Evolutionary conservation across 192 early-diverging fungal species (phyloP), one percentile per base, ranked within the genome.

Genomic region (Pecoramyces ruminantium): DNA sequence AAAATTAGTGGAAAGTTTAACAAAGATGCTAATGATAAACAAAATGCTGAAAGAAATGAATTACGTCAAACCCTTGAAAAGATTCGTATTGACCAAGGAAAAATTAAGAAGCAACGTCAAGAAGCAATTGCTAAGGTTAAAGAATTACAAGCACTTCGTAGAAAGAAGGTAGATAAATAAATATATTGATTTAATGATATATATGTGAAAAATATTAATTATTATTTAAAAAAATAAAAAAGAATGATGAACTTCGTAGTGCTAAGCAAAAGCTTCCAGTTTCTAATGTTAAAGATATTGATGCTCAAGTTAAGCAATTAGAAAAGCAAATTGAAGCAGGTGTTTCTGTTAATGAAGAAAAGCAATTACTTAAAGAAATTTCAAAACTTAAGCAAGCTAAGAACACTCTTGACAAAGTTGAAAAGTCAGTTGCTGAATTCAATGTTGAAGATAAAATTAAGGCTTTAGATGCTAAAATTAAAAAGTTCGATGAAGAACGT

Each of bases 301-400:
- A 96, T 58, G 84, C 39, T 51, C 15, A 30, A 83, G 78, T 78
- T 67, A 94, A 90, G 80, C 88, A 92, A 79, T 84, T 92, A 82
- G 94, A 97, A 84, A 88, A 86, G 81, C 88, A 93, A 84, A 90
- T 96, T 80, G 92, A 94, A 77, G 88, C 91, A 39, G 95, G 95
- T 82, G 86, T 94, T 58, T 90, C 92, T 82, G 85, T 98, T 81
- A 88, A 93, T 78, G 96, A 96, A 79, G 96, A 98, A 87, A 95
- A 95, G 85, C 90, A 90, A 29, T 90, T 93, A 77, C 89, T 96
- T n/a, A 84, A 92, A 78, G 95, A 96, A 83, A 93, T 94, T 79
- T 93, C 90, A 42, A 82, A 83, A 28, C 86, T 95, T 83, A 95
- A 96, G 84, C 91, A 89, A 85, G 86, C 87, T 40, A 91, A 92